Conservation (phyloP, 371 early-diverging fungal genomes). For the Nematocida sp. region DNA sequence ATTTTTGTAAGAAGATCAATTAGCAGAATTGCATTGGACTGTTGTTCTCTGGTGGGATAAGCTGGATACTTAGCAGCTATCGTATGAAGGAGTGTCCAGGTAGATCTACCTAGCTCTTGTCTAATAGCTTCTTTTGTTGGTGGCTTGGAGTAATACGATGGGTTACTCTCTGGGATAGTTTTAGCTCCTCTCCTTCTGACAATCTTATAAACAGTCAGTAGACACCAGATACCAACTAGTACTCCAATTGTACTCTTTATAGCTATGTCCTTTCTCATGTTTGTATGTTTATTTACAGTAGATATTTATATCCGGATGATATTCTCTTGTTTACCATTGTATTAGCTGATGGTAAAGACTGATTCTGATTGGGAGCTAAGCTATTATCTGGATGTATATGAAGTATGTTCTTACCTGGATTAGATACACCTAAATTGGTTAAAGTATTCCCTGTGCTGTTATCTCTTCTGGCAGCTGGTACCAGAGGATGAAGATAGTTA, state of each 20-base stretch:
- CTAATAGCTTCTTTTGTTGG: slow-evolving; percentile 67
- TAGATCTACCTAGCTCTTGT: slow-evolving; percentile 75
- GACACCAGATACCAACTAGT: slow-evolving; percentile 25
- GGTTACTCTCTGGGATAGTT: neutral
- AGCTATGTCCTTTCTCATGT: slow-evolving; percentile 56
- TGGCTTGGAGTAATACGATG: slow-evolving; percentile 1
- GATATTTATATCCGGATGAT: slow-evolving; percentile 18
- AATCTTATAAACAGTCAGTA: slow-evolving; percentile 33
- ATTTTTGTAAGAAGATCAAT: slow-evolving; percentile 74
- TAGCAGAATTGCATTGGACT: slow-evolving; percentile 72
- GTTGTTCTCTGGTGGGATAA: slow-evolving; percentile 71
- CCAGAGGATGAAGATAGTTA: too few species aligned
- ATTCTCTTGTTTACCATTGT: too few species aligned
- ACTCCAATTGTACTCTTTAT: slow-evolving; percentile 16
- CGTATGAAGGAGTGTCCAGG: slow-evolving; percentile 94
- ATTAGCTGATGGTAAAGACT: too few species aligned
- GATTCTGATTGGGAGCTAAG: neutral
- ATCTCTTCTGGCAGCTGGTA: neutral
- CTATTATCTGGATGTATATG: neutral
- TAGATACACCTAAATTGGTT: neutral
- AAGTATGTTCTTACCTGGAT: neutral
- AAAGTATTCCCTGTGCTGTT: neutral
- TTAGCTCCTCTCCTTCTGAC: neutral
- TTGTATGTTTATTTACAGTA: slow-evolving; percentile 47
- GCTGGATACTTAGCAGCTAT: slow-evolving; percentile 93